phyloP scores from a whole-genome alignment of 805 yeast species.

The Metschnikowia colocasiae region DNA sequence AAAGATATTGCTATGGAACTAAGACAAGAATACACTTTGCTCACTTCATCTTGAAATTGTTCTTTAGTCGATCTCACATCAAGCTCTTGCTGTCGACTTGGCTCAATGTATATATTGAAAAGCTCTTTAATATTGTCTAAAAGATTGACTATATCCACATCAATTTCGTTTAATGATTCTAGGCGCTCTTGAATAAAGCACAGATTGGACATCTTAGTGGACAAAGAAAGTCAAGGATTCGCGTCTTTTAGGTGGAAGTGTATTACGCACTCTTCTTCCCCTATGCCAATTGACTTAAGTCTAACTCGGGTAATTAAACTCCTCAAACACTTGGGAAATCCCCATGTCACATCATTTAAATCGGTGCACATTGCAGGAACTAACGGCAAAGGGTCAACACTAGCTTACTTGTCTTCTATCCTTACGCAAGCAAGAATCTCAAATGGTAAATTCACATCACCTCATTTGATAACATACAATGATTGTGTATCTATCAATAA shows the following conservation, averaged over 20 bases:
- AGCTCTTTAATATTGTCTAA: constrained; percentile 48
- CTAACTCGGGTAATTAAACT: constrained; percentile 32
- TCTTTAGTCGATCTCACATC: constrained; percentile 26
- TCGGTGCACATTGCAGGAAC: constrained; percentile 95
- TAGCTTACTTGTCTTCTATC: constrained; percentile 72
- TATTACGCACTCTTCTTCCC: constrained; percentile 8
- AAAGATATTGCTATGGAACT: constrained; percentile 57
- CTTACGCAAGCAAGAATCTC: constrained; percentile 45
- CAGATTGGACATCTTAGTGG: constrained; percentile 6
- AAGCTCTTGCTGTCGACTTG: constrained; percentile 23
- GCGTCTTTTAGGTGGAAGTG: not conserved
- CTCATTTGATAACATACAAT: constrained; percentile 69
- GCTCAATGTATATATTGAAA: constrained; percentile 38
- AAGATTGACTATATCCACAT: constrained; percentile 48
- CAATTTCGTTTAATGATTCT: constrained; percentile 50
- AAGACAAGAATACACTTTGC: constrained; percentile 49
- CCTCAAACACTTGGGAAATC: constrained; percentile 54
- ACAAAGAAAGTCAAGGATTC: not conserved
- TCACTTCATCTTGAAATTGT: constrained; percentile 43
- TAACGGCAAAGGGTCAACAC: constrained; percentile 92
- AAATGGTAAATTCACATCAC: constrained; percentile 85
- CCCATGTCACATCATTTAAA: constrained; percentile 53
- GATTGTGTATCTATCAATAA: constrained; percentile 75
- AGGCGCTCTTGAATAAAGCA: constrained; percentile 48
- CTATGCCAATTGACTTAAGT: constrained; percentile 34